Evolutionary conservation across 129 eudicot genomes (phyloP).

Genomic region (Lactuca sativa): DNA sequence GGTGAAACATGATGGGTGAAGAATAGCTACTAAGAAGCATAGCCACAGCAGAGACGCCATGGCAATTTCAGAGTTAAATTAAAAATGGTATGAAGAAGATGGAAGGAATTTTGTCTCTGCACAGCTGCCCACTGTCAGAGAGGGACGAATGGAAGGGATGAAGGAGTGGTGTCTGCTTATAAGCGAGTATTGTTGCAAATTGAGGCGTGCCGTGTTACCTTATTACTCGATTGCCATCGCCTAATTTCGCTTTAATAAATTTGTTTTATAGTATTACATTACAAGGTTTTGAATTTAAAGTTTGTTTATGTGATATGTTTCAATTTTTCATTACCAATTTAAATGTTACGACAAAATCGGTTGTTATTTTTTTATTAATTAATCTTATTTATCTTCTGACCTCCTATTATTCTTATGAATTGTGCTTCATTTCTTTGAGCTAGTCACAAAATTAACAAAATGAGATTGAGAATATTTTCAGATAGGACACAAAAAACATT

Average conservation of each 20-base stretch:
- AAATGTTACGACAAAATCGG: no score
- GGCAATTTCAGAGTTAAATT: not conserved
- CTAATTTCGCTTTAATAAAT: not conserved
- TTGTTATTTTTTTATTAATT: no score
- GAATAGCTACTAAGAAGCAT: constrained; percentile 14
- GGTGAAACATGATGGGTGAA: constrained; percentile 20
- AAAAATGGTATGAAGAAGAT: not conserved
- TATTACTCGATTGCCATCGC: constrained; percentile 36
- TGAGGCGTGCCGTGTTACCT: not conserved
- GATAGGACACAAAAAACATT: no score
- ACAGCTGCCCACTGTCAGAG: constrained; percentile 33
- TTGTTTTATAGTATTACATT: not conserved
- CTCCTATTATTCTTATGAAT: no score
- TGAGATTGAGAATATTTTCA: no score
- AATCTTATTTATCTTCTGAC: no score
- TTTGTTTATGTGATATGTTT: no score
- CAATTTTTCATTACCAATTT: no score
- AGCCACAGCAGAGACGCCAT: constrained; percentile 29
- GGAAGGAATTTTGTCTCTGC: constrained; percentile 1
- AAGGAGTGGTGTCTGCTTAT: constrained; percentile 54
- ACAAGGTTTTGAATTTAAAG: no score
- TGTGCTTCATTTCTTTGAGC: no score
- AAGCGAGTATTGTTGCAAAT: constrained; percentile 9
- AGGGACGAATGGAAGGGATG: constrained; percentile 28
- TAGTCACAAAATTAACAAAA: no score